Evolutionary conservation across 2,329 filamentous ascomycete genomes (phyloP), one percentile per base, ranked within the genome.

Genomic region (Aspergillus intermedius): DNA sequence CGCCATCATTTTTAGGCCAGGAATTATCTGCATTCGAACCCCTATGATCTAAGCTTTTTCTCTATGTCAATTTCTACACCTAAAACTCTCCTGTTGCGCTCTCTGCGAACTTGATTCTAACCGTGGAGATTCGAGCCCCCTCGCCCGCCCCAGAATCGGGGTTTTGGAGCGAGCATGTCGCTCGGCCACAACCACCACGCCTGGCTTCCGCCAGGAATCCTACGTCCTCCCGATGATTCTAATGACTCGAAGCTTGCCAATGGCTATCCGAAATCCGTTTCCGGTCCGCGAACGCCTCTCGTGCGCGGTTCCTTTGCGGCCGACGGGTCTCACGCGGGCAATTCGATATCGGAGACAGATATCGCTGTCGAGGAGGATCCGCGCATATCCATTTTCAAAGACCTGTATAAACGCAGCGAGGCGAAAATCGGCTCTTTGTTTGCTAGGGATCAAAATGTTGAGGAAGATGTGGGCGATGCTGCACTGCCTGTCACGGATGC

Each of bases 351-450:
- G 61, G 76, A 77, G 54, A 68, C 65, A 55, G 76, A 79, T 62
- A 67, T 83, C 70, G 73, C 76, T 62, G 76, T 85, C 61, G 86
- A 89, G 44, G 86, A 91, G 65, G 79, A 81, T 59, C 79, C 83
- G 66, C 84, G 75, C 62, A 68, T 86, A 70, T 77, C 82, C 62
- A 76, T 84, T 64, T 93, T 96, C 70, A 81, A 82, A 66, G 82
- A 88, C 49, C 74, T 91, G 48, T 95, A 87, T 76, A 81, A 81
- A 64, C 81, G 81, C 68, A 85, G 82, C 60, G 89, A 96, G 71
- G 79, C 82, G 59, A 86, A 83, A 70, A 84, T 96, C 62, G 80
- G 83, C 54, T 75, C 82, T 39, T 74, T 96, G n/a, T 94, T 95
- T 65, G 75, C 76, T 35, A 72, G 71, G 39, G 69, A 67, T 44